These are phyloP conservation scores for Eucalyptus curtisii DNA, from an alignment of 345 rosid species.

Conservation along the genomic window DNA sequence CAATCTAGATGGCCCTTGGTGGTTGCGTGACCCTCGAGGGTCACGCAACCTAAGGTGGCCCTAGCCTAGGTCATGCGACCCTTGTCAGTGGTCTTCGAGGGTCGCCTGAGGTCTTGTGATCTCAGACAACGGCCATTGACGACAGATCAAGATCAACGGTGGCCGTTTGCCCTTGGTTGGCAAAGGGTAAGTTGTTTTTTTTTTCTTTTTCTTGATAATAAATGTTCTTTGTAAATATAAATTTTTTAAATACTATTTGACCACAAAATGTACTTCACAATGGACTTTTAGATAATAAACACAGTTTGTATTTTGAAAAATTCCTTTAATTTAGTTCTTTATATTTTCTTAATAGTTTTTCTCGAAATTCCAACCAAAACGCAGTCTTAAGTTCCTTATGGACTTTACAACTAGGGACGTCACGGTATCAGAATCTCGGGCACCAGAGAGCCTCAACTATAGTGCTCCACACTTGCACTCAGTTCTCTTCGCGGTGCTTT, in stretches of 20 bases:
- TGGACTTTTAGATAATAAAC: rapidly evolving
- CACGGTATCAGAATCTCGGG: not conserved
- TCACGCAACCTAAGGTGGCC: too few species aligned
- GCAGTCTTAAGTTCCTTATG: not conserved
- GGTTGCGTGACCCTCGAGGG: rapidly evolving
- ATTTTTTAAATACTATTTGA: too few species aligned
- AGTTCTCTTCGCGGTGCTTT: not conserved
- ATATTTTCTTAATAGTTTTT: too few species aligned
- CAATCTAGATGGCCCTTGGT: too few species aligned
- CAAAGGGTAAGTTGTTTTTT: too few species aligned
- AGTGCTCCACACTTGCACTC: not conserved
- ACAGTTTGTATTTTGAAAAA: too few species aligned
- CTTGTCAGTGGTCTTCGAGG: too few species aligned
- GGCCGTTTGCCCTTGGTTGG: too few species aligned
- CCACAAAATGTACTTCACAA: rapidly evolving
- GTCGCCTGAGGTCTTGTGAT: rapidly evolving
- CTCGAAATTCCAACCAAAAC: too few species aligned
- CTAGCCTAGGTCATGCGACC: too few species aligned
- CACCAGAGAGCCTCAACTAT: not conserved
- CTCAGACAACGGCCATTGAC: rapidly evolving
- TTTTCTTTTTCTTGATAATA: too few species aligned
- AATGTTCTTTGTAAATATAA: too few species aligned
- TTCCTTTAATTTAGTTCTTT: rapidly evolving
- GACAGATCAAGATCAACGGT: rapidly evolving
- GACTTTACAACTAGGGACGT: not conserved